These are phyloP conservation scores for Skeletonema marinoi DNA, from an alignment of 108 stramenopile genomes.

Conservation along the genomic window DNA sequence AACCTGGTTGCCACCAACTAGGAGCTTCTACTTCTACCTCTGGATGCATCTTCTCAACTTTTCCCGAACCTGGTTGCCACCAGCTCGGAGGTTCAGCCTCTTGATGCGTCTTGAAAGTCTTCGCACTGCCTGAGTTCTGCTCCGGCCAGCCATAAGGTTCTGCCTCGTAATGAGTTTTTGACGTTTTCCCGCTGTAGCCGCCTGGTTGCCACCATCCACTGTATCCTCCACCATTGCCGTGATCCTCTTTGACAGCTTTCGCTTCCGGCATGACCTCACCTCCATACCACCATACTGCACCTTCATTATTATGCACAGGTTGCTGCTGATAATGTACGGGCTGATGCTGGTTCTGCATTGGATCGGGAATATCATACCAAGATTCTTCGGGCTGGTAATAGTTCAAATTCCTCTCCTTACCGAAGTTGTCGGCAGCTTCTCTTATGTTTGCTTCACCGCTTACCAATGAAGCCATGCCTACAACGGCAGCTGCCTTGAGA, in stretches of 20 bases:
- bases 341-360: not conserved
- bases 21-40: too few relatives aligned
- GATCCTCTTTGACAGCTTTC: not conserved
- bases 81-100: too few relatives aligned
- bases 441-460: not conserved
- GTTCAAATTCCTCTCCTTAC: not conserved
- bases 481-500: not conserved
- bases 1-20: too few relatives aligned
- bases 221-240: not conserved
- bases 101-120: too few relatives aligned
- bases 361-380: constrained; percentile 2
- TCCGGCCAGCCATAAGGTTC: not conserved
- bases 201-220: not conserved
- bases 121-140: too few relatives aligned
- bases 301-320: not conserved
- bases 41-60: too few relatives aligned
- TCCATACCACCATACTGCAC: not conserved
- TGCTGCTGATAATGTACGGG: not conserved
- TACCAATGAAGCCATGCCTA: constrained; percentile 1
- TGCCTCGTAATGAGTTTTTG: not conserved
- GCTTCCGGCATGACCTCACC: not conserved
- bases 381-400: not conserved
- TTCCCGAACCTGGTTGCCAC: too few relatives aligned
- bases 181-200: not conserved
- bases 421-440: not conserved